phyloP scores from a whole-genome alignment of 495 filamentous ascomycete genomes.

The Penicillium coffeae region DNA sequence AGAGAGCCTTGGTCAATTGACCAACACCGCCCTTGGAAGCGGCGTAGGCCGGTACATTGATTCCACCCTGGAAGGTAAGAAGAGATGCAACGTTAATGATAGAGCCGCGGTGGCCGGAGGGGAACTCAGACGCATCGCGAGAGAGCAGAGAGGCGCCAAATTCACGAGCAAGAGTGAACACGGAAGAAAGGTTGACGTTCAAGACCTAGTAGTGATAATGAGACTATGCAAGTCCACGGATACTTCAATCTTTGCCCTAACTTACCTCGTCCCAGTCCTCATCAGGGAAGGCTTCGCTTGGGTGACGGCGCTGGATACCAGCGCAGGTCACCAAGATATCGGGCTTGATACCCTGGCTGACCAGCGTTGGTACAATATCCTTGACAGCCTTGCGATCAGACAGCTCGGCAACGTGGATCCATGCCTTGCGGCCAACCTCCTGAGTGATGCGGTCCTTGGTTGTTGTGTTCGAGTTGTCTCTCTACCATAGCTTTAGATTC shows the following conservation, averaged over 20 bases:
- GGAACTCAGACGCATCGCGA: constrained; percentile 47
- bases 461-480: constrained; percentile 59
- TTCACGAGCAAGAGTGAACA: constrained; percentile 81
- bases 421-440: constrained; percentile 60
- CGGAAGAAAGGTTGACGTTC: constrained; percentile 77
- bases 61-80: constrained; percentile 84
- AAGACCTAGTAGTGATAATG: constrained; percentile 51
- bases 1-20: constrained; percentile 82
- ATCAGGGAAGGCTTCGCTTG: constrained; percentile 73
- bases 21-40: constrained; percentile 84
- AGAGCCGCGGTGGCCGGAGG: constrained; percentile 58
- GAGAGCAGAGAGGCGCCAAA: constrained; percentile 79
- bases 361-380: constrained; percentile 55
- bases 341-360: constrained; percentile 55
- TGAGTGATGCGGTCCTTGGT: constrained; percentile 60
- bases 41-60: constrained; percentile 88
- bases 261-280: constrained; percentile 72
- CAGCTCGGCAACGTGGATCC: constrained; percentile 73
- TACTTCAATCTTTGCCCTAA: not conserved
- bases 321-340: constrained; percentile 82
- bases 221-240: not conserved
- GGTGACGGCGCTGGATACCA: constrained; percentile 78
- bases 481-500: constrained; percentile 33
- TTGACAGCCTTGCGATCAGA: constrained; percentile 56
- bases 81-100: constrained; percentile 87